These are phyloP conservation scores for Carpinus viminea DNA, from an alignment of 306 rosid genomes.

Conservation along the genomic window DNA sequence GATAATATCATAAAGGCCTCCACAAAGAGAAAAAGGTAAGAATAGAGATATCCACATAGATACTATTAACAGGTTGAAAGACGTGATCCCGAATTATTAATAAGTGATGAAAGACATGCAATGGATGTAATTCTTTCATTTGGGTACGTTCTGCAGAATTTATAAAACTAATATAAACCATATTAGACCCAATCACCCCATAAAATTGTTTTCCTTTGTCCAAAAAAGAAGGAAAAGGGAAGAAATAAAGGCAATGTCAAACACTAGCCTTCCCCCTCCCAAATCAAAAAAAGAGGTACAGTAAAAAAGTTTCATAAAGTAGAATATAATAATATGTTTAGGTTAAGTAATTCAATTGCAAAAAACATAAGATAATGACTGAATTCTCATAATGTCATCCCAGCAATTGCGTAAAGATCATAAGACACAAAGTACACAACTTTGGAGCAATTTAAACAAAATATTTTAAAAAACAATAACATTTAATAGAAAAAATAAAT, in stretches of 20 bases:
- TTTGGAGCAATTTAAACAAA: slow-evolving; percentile 17
- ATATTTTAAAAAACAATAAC: slow-evolving; percentile 12
- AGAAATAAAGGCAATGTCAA: not conserved
- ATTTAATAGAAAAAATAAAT: slow-evolving; percentile 2
- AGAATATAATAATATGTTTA: not conserved
- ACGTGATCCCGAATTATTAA: not conserved
- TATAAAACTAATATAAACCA: not conserved
- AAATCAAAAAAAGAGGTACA: not conserved
- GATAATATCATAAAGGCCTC: not conserved
- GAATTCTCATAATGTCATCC: not conserved
- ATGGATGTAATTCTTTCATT: not conserved
- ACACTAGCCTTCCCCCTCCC: not conserved
- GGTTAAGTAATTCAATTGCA: not conserved
- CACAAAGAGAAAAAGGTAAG: not conserved
- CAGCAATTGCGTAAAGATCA: slow-evolving; percentile 11
- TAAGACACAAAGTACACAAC: slow-evolving; percentile 19
- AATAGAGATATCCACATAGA: not conserved
- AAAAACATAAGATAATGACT: not conserved
- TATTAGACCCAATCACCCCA: not conserved
- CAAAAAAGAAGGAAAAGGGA: not conserved
- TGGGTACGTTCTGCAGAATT: not conserved
- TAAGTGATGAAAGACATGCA: not conserved
- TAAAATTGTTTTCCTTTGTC: not conserved
- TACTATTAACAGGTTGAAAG: not conserved
- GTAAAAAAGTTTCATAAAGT: not conserved